Base-by-base conservation (phyloP, 768 basidiomycete genomes). In the Collybia sordida region DNA sequence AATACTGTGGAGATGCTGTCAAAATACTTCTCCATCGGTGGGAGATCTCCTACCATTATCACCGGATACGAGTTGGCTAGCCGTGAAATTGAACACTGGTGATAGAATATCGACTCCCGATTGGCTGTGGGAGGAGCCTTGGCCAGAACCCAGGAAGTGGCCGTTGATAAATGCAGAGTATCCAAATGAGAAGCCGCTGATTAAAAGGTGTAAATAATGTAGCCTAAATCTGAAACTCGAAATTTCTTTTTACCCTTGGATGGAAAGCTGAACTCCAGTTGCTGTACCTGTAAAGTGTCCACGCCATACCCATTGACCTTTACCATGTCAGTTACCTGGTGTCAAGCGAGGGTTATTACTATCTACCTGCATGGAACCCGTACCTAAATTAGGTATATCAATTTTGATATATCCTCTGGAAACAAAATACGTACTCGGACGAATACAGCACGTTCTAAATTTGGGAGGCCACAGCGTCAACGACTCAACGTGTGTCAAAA, bases 91-190 rank as follows among this genome's bases (percentile, higher is more conserved):
- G 61, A 71, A 71, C 0, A 58, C 51, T 7, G 65, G 67, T 0
- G 62, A 62, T 2, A 71, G 57, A 25, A 68, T 61, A 43, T 71
- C 69, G 9, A 68, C 65, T 1, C 69, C 69, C 12, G 50, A 24
- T 46, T 71, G 68, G 25, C 65, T 65, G 40, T 61, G 57, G 1
- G 71, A 65, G 47, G 60, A 70, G 15, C 72, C 74, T 54, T 69
- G 66, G 12, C 64, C 69, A 14, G 73, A 76, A 7, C 73, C 74
- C 9, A 75, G 55, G 62, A 75, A 76, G 17, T 65, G 61, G 14
- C 65, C 65, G 49, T 75, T 74, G 24, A 78, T 55, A 60, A 73
- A 78, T 1, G 63, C 70, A 3, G 72, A 74, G 49, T 77, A 78
- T 7, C 74, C 74, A 43, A 77, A 77, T 1, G 74, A 74, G 51